Base-by-base conservation (phyloP, 768 basidiomycete genomes). In the Chalciporus chontae region DNA sequence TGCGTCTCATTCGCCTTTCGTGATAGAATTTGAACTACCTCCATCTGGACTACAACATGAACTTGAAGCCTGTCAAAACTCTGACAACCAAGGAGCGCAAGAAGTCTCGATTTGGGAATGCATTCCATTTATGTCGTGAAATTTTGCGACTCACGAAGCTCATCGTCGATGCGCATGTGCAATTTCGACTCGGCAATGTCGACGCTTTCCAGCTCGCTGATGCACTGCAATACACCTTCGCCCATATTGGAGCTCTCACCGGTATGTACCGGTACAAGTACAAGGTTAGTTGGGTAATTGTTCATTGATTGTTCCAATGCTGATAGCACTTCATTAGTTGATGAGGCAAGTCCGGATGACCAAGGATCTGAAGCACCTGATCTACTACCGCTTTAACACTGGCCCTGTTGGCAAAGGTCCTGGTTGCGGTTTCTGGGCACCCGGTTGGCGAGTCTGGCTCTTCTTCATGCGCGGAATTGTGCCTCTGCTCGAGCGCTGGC, bases 231-330 rank as follows among this genome's bases (percentile, higher is more conserved):
- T 99, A 98, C 69, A 95, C 93, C 62, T 98, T 98, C 61, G 88
- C 81, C 2, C 96, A 99, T 63, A 92, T 99, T 50, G 96, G 96
- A 63, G 95, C 96, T 23, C 74, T 99, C 58, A 99, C 96, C 4
- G 96, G 96, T 60, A 99, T 99, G 96, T 99, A 99, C 73, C 85
- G 95, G 24, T 98, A 97, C 77, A 97, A 98, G 77, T 99, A 99
- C 77, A 98, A 98, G 82, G 87, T 86, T 52, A 9, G 76, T 64
- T 34, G 21, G 21, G 34, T 15, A 27, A 43, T 37, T 10, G 11
- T 26, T 24, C n/a, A 26, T 19, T 18, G 24, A 27, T 18, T 32
- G 36, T 45, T 37, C 31, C 19, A 50, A 52, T 50, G 47, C 54
- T 52, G 17, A 52, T 45, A 5, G 5, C 10, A 21, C 8, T 39